phyloP scores from a whole-genome alignment of 768 basidiomycete genomes.

The Cantharellus anzutake region DNA sequence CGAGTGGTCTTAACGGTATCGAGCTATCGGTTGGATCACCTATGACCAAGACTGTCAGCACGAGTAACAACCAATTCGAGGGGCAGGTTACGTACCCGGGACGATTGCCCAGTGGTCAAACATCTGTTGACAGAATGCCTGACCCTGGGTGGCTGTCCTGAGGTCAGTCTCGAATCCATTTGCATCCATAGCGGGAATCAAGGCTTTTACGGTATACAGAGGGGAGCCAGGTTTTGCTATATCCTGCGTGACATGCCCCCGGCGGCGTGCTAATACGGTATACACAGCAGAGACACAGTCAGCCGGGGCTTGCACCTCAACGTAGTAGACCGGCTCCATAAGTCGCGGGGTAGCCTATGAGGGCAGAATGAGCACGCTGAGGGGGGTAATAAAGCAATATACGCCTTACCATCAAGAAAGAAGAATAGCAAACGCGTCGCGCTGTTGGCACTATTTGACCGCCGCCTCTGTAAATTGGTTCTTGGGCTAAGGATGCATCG shows the following conservation, averaged over 20 bases:
- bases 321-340: slow-evolving; percentile 97
- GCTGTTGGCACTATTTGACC: slow-evolving; percentile 98
- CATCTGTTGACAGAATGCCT: slow-evolving; percentile 94
- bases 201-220: slow-evolving; percentile 91
- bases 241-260: slow-evolving; percentile 98
- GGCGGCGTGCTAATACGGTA: slow-evolving; percentile 90
- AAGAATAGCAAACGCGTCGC: slow-evolving; percentile 97
- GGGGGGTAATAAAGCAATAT: neutral
- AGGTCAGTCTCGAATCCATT: slow-evolving; percentile 98
- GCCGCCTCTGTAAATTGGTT: slow-evolving; percentile 94
- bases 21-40: slow-evolving; percentile 97
- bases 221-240: slow-evolving; percentile 96
- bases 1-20: slow-evolving; percentile 88
- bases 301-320: slow-evolving; percentile 97
- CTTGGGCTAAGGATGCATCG: slow-evolving; percentile 80
- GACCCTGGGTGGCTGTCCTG: slow-evolving; percentile 92
- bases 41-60: slow-evolving; percentile 14
- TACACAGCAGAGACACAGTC: slow-evolving; percentile 98
- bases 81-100: slow-evolving; percentile 41
- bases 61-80: neutral
- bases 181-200: slow-evolving; percentile 96
- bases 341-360: slow-evolving; percentile 79
- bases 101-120: slow-evolving; percentile 99
- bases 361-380: neutral
- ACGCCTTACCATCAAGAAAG: slow-evolving; percentile 79